Evolutionary conservation across 2,329 filamentous ascomycete genomes (phyloP), one percentile per base, ranked within the genome.

Genomic region (Alternaria angustiovoidea): DNA sequence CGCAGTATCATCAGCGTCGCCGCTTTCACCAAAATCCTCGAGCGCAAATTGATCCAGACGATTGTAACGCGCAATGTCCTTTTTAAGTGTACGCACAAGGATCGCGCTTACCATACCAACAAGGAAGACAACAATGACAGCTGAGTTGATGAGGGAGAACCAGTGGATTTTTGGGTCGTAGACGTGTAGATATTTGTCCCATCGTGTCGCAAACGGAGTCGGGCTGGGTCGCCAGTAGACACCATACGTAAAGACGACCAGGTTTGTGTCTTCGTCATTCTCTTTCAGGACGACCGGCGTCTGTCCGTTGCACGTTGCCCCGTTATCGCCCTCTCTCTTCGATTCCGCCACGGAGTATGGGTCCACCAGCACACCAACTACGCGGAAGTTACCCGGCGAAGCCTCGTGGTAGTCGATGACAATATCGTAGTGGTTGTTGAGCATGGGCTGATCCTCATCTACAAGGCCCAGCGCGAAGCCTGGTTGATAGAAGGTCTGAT

Each of bases 181-280:
- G 30, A 99, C 94, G 74, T 98, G 94, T 36, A 99, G 86, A 77
- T 98, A 98, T 81, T 97, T 98, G 84, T 99, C 95, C 95, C 95
- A 99, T 66, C 95, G 88, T 12, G 95, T 99, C 28, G 95, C 95
- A 90, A 96, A 99, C 1, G 91, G 92, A 1, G 94, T 98, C 1
- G 85, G 75, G 0, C 93, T 97, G 67, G 89, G 87, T 58, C 86
- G 87, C 95, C 95, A 99, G 79, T 90, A 91, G 14, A 98, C 92
- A 67, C 91, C 93, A 82, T 99, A 99, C 5, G 93, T 97, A 82
- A 92, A 99, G 2, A 88, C 87, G 22, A 97, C 92, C 20, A 61
- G 43, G 9, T 61, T 61, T 1, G 85, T 81, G 20, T 86, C 93
- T 14, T 86, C 84, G 2, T 83, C 83, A 5, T 86, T 82, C 69